Base-by-base conservation (phyloP, 345 rosid genomes). In the Camelina hispida region DNA sequence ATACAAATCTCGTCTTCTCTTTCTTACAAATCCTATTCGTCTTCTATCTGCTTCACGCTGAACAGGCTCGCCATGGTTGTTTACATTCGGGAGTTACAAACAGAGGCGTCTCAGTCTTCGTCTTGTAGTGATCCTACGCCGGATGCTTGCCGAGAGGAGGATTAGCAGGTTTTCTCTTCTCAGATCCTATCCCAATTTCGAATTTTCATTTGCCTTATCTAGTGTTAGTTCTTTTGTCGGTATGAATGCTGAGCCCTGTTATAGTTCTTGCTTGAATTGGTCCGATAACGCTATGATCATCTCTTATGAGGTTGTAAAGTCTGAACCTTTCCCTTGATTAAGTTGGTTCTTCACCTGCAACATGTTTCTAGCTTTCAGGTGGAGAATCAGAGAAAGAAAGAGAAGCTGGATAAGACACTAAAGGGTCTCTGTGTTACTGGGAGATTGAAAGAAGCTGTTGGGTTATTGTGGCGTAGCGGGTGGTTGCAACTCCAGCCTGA, bases 361-460 rank as follows among this genome's bases (percentile, higher is more conserved):
- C 79, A 54, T 73, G 79, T 84, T 25, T 85, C 70, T 87, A 43
- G 0, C 0, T 84, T 87, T 82, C 98, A 93, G 97, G 93, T 82
- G 65, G 71, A 68, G 46, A 68, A 51, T 62, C 73, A 12, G 55
- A 81, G 83, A n/a, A 77, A 79, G 65, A 50, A 65, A 62, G 25
- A 55, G 62, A 79, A 76, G 60, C 64, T 86, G 82, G 84, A 82
- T 76, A 85, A 76, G 81, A 87, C 83, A 15, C 32, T 91, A 50
- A 80, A 62, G 68, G 80, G 84, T 43, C 7, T 43, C 0, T 43
- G 47, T 43, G 47, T 14, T 43, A 43, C 47, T 0, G 97, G 93
- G 76, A 87, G 91, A 66, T 66, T 87, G 69, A 82, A 73, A 46
- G 92, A 93, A 80, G 89, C 96, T 69, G 80, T 88, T 74, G 84